Evolutionary conservation across 2,329 filamentous ascomycete genomes (phyloP), one percentile per base, ranked within the genome.

Genomic region (Harringtonia aguacate): DNA sequence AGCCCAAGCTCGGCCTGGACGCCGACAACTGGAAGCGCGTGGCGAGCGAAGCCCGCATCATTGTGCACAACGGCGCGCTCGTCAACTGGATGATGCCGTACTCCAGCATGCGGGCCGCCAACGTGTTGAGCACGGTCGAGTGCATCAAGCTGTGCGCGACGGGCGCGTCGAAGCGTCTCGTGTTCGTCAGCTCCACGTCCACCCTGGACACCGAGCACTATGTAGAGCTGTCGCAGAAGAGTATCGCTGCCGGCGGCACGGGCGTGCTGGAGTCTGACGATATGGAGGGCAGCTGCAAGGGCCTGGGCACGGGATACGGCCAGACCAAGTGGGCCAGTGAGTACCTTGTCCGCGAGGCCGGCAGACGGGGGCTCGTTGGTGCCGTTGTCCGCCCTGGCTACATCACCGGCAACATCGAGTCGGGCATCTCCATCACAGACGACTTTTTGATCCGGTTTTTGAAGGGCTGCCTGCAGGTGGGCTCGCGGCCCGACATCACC

Each of bases 391-490:
- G 90, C 13, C 83, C 90, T 4, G 88, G 90, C 27, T 95, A 95
- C 59, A 79, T 95, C 31, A 72, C 84, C 4, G 90, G 88, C 21
- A 79, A 89, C 58, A 73, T 76, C 1, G 62, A 69, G 36, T 79
- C 75, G 13, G 89, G 89, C 41, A 75, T 77, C 49, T 84, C 67
- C 59, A 86, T 83, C 60, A 89, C 81, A 1, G 90, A 97, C 56
- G 90, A 95, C 62, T 97, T 95, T 68, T 66, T 97, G 8, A 75
- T 95, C 51, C 79, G 90, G 33, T 77, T 95, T 65, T 66, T 82
- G 45, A 95, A 95, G 66, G 89, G 87, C 46, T 94, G 87, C 55
- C 69, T 94, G 41, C 89, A 97, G 62, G 70, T 95, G 3, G 67
- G 67, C 3, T 70, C 72, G 3, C 73, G 86, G 0, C 90, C 89